Percentiles rank a stretch among this genome's conserved stretches.
phyloP scores from a whole-genome alignment of 2,329 filamentous ascomycete genomes.

The Hymenoscyphus fructigenus region DNA sequence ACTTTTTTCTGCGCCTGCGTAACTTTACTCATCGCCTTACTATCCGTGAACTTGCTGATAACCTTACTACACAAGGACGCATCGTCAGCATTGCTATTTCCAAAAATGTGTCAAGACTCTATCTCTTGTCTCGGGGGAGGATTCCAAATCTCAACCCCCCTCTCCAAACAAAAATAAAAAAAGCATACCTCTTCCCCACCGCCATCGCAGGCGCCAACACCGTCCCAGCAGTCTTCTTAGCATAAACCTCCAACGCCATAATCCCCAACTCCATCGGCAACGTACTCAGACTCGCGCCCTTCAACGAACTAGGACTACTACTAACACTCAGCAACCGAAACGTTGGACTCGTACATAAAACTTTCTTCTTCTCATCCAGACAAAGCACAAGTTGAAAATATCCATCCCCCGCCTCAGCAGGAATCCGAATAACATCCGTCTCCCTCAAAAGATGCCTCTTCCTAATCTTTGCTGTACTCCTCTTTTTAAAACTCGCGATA shows the following conservation, averaged over 20 bases:
- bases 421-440: constrained; percentile 64
- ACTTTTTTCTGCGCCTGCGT: neutral
- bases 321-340: constrained; percentile 69
- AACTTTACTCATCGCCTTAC: neutral
- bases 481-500: constrained; percentile 61
- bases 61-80: too few species aligned
- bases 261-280: constrained; percentile 66
- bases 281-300: constrained; percentile 63
- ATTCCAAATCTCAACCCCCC: neutral
- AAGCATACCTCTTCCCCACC: neutral
- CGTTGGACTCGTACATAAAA: constrained; percentile 64
- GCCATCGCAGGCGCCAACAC: constrained; percentile 44
- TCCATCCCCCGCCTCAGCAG: constrained; percentile 61
- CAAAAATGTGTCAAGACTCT: too few species aligned
- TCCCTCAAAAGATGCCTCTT: constrained; percentile 54
- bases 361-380: constrained; percentile 52
- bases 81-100: too few species aligned
- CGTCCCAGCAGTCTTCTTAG: constrained; percentile 43
- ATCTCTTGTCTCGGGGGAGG: too few species aligned
- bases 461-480: constrained; percentile 43
- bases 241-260: constrained; percentile 48
- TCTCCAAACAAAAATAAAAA: neutral
- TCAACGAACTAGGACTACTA: constrained; percentile 57
- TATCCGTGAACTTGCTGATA: neutral
- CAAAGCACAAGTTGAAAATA: constrained; percentile 69